Evolutionary conservation across 2,329 filamentous ascomycete species (phyloP).

Genomic region (Aspergillaceae sp.): DNA sequence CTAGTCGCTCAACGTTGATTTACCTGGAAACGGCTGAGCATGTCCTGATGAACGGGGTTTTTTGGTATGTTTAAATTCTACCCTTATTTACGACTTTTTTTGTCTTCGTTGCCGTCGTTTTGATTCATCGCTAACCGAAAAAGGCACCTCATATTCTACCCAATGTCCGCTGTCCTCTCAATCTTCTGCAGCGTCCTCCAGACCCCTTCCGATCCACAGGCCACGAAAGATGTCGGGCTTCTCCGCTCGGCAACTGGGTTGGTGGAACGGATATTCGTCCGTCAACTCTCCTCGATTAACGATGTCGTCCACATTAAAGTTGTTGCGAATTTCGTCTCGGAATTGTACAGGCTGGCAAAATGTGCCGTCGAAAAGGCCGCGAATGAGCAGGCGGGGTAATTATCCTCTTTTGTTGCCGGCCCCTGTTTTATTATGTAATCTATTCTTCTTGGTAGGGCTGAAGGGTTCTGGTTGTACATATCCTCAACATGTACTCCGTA

Average conservation of each 20-base stretch:
- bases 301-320: constrained; percentile 36
- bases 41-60: constrained; percentile 39
- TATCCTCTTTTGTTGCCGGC: no score
- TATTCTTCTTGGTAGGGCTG: no score
- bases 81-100: neutral
- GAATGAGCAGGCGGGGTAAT: constrained; percentile 12
- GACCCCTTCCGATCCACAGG: constrained; percentile 38
- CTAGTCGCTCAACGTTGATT: constrained; percentile 47
- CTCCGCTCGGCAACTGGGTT: constrained; percentile 38
- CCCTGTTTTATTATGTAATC: no score
- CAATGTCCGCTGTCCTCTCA: constrained; percentile 45
- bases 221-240: constrained; percentile 40
- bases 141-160: constrained; percentile 51
- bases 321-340: constrained; percentile 38
- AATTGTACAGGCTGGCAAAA: constrained; percentile 37
- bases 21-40: constrained; percentile 40
- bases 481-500: no score
- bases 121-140: constrained; percentile 10
- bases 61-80: constrained; percentile 36
- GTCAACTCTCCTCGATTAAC: constrained; percentile 20
- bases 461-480: no score
- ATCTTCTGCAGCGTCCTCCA: constrained; percentile 49
- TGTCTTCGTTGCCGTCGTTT: neutral
- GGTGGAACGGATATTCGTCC: constrained; percentile 31
- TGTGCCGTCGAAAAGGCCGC: constrained; percentile 38